Conservation (phyloP, 2,329 filamentous ascomycete genomes). For the Penicillium verrucosum region DNA sequence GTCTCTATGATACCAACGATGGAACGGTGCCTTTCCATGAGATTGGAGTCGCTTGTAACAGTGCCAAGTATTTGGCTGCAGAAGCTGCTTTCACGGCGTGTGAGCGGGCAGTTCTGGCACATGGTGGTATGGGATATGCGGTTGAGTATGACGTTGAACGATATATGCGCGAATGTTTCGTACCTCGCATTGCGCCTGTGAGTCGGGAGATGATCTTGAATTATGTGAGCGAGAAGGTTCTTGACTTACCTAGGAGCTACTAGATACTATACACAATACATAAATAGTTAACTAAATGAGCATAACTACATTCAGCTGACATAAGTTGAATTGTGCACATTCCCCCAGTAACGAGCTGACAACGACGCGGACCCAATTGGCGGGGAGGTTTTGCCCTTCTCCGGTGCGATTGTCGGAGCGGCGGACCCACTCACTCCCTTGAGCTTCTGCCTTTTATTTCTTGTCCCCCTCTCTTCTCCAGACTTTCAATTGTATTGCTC, state of each 20-base stretch:
- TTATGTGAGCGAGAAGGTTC: conserved; percentile 45
- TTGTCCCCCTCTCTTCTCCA: conserved; percentile 16
- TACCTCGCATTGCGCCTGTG: conserved; percentile 59
- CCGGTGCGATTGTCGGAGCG: background rate
- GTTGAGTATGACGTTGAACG: conserved; percentile 62
- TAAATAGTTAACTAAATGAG: too few species aligned
- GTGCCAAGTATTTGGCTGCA: conserved; percentile 64
- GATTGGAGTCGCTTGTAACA: conserved; percentile 64
- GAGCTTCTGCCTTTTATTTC: conserved; percentile 19
- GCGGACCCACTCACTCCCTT: background rate
- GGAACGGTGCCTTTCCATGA: conserved; percentile 52
- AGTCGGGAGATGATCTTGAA: conserved; percentile 51
- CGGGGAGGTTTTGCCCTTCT: conserved; percentile 11
- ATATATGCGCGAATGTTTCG: conserved; percentile 58
- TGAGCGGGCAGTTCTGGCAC: conserved; percentile 55
- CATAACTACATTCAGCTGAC: background rate
- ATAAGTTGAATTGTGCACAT: background rate
- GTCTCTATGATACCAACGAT: conserved; percentile 56
- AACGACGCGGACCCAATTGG: conserved; percentile 9
- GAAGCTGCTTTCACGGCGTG: conserved; percentile 61
- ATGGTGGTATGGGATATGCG: conserved; percentile 63
- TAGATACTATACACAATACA: conserved; percentile 17
- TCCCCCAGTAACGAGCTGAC: background rate
- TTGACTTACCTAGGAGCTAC: conserved; percentile 44
- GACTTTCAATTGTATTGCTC: conserved; percentile 7